phyloP scores from a whole-genome alignment of 805 yeast genomes.

The Zygosaccharomyces bisporus region DNA sequence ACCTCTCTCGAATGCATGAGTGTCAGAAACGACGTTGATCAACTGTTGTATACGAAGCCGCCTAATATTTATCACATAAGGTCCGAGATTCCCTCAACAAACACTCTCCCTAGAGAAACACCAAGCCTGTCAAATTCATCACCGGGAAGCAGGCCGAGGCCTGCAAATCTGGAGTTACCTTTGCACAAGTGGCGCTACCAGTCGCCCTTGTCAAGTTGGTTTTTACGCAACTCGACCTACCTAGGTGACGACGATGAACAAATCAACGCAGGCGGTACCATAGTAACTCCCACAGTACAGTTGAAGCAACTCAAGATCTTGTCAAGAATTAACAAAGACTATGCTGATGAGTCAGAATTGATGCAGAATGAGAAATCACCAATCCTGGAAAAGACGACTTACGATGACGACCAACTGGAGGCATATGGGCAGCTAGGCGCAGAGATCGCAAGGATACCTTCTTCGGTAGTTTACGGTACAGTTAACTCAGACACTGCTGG shows the following conservation, averaged over 20 bases:
- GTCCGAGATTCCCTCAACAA: slow-evolving; percentile 20
- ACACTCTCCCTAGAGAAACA: slow-evolving; percentile 5
- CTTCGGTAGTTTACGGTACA: slow-evolving; percentile 19
- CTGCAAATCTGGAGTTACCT: slow-evolving; percentile 3
- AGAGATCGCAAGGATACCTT: not conserved
- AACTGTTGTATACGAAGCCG: slow-evolving; percentile 26
- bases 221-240: slow-evolving; percentile 31
- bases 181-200: slow-evolving; percentile 29
- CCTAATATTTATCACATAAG: slow-evolving; percentile 27
- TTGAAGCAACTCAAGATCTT: slow-evolving; percentile 29
- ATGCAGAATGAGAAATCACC: slow-evolving; percentile 26
- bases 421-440: not conserved
- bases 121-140: slow-evolving; percentile 4
- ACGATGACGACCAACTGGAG: not conserved
- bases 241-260: slow-evolving; percentile 12
- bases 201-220: slow-evolving; percentile 37
- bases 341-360: slow-evolving; percentile 9
- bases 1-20: slow-evolving; percentile 6
- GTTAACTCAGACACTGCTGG: slow-evolving; percentile 10
- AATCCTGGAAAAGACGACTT: slow-evolving; percentile 15
- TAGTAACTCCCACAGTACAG: slow-evolving; percentile 26
- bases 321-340: slow-evolving; percentile 22
- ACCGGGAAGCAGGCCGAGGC: slow-evolving; percentile 4
- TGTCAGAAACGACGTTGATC: slow-evolving; percentile 18
- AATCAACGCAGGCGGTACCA: slow-evolving; percentile 13